Base-by-base conservation (phyloP, 495 filamentous ascomycete species). In the Collariella sp. region DNA sequence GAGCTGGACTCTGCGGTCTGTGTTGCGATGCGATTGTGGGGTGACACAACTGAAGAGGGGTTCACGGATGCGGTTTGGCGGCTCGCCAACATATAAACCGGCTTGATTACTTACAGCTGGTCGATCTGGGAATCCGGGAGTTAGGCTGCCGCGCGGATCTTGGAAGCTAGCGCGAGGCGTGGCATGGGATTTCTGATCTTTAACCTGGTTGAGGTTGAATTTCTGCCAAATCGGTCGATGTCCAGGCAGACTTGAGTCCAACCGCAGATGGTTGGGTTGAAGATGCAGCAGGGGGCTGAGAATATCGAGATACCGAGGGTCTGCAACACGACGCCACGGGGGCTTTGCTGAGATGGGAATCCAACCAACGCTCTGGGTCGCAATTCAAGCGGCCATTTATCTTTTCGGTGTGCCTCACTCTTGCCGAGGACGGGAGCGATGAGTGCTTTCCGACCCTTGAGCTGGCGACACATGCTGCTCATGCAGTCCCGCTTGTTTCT, bases 381-480 rank as follows among this genome's bases (percentile, higher is more conserved):
- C 55, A 45, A 48, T 16, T 6, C n/a, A 39, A 29, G 50, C 29
- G 19, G 19, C 50, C 29, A 36, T 16, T 29, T 13, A 24, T 3
- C 18, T 31, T 26, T 50, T 41, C 20, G 24, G 35, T 41, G 48
- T 41, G 36, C 24, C 29, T 50, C 15, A 50, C 5, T 24, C 38
- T 11, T 52, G 48, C 29, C 43, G 35, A 46, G 41, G 56, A 42
- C 41, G 16, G 26, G 44, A 26, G 38, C 20, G 20, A 35, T 45
- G 49, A 34, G 35, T n/a, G 36, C 15, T 35, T 35, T 24, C 38
- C 34, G 50, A 38, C 51, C 45, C 42, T 47, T 48, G 19, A 52
- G 33, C 56, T 3, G 45, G 26, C 51, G 56, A 58, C 56, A 58
- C 56, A 46, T 58, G 56, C 56, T 46, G n/a, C 31, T 7, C 15